A percentile compares a stretch with the other conserved stretches of the same genome.
Conservation (phyloP, 306 rosid species). For the Cicer chorassanicum region DNA sequence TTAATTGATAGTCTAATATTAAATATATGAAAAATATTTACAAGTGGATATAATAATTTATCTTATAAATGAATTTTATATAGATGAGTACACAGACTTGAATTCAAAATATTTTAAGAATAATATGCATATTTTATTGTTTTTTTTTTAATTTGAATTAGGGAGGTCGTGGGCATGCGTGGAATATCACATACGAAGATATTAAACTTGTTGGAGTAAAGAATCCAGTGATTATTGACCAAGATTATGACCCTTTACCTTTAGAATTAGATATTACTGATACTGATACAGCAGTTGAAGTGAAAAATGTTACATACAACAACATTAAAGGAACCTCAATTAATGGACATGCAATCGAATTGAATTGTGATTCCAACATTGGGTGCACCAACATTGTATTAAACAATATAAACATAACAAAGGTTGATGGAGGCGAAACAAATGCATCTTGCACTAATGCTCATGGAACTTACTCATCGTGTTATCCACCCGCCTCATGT, state of each 20-base stretch:
- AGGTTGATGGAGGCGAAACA: neutral
- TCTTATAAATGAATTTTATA: neutral
- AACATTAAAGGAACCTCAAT: conserved; percentile 49
- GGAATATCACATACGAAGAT: neutral
- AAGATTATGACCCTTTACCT: neutral
- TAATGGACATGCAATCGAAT: conserved; percentile 8
- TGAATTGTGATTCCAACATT: conserved; percentile 38
- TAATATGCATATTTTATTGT: neutral
- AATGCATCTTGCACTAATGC: conserved; percentile 45
- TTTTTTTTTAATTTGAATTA: no score
- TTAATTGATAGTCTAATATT: no score
- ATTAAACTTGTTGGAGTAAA: neutral
- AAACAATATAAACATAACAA: conserved; percentile 33
- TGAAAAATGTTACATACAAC: conserved; percentile 29
- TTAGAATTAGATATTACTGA: neutral
- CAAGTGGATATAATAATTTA: neutral
- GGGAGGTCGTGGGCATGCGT: neutral
- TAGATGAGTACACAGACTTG: neutral
- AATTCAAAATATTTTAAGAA: neutral
- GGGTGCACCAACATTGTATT: conserved; percentile 47
- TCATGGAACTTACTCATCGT: conserved; percentile 12
- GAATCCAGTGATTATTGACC: neutral
- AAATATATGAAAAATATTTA: no score
- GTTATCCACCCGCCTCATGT: conserved; percentile 46
- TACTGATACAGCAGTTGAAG: neutral